Evolutionary conservation across 306 rosid species (phyloP), one percentile per base, ranked within the genome.

Genomic region (Vachellia collinsii): DNA sequence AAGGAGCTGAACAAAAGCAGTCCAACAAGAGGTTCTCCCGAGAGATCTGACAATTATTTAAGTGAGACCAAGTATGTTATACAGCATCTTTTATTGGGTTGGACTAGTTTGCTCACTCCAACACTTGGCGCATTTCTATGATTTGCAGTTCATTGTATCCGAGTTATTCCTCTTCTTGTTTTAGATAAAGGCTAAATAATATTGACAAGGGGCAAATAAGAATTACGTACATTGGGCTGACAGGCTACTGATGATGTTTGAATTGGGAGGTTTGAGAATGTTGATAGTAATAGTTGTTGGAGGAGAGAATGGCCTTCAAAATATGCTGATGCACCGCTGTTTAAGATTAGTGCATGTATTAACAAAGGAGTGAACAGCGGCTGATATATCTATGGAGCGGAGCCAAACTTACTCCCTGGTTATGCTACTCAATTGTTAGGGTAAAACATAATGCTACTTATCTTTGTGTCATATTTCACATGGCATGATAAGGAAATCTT

Each of bases 11-110:
- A 76, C 25, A 63, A 7, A 43, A 86, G 53, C 74, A 82, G 37
- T 59, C 2, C 63, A 25, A 77, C 89, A 3, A 85, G 61, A 51
- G 77, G 78, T 72, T 87, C 89, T 34, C 5, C 92, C 11, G 81
- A 80, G 22, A 78, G 87, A 79, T 81, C 94, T 54, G 94, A 77
- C 22, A 91, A 93, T 63, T 93, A 93, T 79, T 87, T 95, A 73
- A 95, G 98, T 78, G 93, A 93, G 11, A 77, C 96, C 17, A 88
- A 93, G 99, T 95, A 71, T 64, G 85, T 50, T 4, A 34, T 19
- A 12, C 8, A 56, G 20, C 44, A 38, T 39, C 39, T 46, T 1
- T 72, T 25, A 22, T 68, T 68, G 36, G 36, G 13, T 63, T n/a
- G 61, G 70, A 59, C 29, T 62, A 14, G 37, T 36, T 78, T 53